Conservation (phyloP, 805 yeast genomes). For the Jamesozyma rosinii region DNA sequence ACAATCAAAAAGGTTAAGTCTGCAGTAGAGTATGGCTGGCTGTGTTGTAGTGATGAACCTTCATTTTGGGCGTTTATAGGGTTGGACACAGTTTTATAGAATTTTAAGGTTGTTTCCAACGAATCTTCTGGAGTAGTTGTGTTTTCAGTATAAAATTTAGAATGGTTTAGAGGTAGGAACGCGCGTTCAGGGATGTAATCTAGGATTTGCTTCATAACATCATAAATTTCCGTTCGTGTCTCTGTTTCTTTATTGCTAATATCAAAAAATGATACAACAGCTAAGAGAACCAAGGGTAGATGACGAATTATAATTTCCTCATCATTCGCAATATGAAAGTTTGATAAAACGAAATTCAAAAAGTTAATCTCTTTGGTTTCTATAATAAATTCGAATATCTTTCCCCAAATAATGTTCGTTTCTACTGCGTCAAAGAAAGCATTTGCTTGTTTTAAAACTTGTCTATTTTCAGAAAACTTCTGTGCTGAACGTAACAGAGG, state of each 20-base stretch:
- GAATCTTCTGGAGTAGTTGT: constrained; percentile 14
- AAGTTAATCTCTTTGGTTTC: constrained; percentile 36
- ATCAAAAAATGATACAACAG: constrained; percentile 31
- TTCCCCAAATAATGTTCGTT: constrained; percentile 67
- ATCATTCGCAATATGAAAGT: constrained; percentile 63
- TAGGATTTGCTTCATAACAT: constrained; percentile 34
- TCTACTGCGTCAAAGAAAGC: constrained; percentile 83
- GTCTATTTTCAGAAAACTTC: constrained; percentile 18
- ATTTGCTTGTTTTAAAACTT: constrained; percentile 49
- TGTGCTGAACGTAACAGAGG: constrained; percentile 52
- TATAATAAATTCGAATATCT: constrained; percentile 33
- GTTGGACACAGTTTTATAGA: constrained; percentile 26
- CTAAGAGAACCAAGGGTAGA: constrained; percentile 58
- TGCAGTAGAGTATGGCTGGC: constrained; percentile 35
- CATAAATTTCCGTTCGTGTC: not conserved
- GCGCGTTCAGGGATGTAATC: constrained; percentile 56
- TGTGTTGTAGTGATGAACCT: constrained; percentile 13
- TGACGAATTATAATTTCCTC: constrained; percentile 78
- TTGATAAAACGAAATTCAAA: constrained; percentile 48
- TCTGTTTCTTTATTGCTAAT: not conserved
- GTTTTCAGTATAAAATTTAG: constrained; percentile 17
- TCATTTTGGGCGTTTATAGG: constrained; percentile 7
- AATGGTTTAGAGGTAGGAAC: constrained; percentile 44
- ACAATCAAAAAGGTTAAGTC: constrained; percentile 38
- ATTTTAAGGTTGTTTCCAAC: constrained; percentile 26